Base-by-base conservation (phyloP, 1,284 basidiomycete genomes). In the Pseudozyma hubeiensis region DNA sequence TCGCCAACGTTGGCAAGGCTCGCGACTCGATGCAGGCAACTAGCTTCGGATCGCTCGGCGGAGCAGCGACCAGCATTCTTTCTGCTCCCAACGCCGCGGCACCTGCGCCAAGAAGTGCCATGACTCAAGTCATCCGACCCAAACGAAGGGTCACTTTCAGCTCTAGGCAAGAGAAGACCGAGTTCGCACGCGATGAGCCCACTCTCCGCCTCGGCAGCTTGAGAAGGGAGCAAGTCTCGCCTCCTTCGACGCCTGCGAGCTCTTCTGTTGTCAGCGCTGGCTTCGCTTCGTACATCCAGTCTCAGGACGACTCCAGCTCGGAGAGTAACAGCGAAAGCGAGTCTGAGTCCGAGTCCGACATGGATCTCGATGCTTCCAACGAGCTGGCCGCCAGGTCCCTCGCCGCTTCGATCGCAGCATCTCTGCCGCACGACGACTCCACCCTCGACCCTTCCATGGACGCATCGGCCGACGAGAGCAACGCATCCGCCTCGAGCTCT, bases 141-240 rank as follows among this genome's bases (percentile, higher is more conserved):
- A 74, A 71, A 53, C 63, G 75, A 29, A 50, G 75, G 34, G 75
- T 77, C 48, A 77, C 75, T 3, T 77, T 77, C 64, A 77, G 75
- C 57, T 57, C 64, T 30, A 64, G 75, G 3, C 75, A 77, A 46
- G 75, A 77, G 45, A 69, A 74, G 53, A 77, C 75, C 43, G 70
- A 74, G 33, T 73, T 74, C 44, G 75, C 62, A 9, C 60, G 61
- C 13, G 75, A 77, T 33, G 75, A 77, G 45, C 75, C 75, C 35
- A 77, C 75, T 3, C 67, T 77, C 40, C 71, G 68, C 41, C 62
- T 77, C 45, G 58, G 64, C 19, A 66, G 63, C 55, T 47, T 65
- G 30, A 61, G 71, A 24, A 62, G 71, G 10, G 71, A 74, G 43
- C 54, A 74, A n/a, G 37, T 52, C 16, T 69, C 71, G 4, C 66